Conservation (phyloP, 148 eudicot species). For the Talinum fruticosum region DNA sequence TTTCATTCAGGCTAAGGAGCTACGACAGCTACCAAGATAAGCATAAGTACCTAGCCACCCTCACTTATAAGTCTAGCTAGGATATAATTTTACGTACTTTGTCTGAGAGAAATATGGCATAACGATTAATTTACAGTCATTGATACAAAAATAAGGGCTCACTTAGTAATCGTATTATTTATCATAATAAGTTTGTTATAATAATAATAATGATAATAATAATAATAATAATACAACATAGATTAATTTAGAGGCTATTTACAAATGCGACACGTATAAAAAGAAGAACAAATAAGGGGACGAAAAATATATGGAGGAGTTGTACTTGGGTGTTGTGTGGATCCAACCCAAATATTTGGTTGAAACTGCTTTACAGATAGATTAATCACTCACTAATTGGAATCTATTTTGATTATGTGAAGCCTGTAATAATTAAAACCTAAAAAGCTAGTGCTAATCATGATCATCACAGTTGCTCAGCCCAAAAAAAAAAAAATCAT, state of each 20-base stretch:
- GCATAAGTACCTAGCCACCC: background rate
- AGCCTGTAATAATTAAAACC: background rate
- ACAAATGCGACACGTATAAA: too few species aligned
- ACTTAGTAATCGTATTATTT: too few species aligned
- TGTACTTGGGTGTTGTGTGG: background rate
- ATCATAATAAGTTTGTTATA: too few species aligned
- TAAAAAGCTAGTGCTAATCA: background rate
- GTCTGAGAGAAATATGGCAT: too few species aligned
- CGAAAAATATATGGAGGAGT: background rate
- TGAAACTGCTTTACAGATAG: conserved; percentile 3
- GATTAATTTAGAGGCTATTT: too few species aligned
- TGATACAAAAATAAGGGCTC: too few species aligned
- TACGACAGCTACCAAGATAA: background rate
- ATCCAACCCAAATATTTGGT: background rate
- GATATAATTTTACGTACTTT: too few species aligned
- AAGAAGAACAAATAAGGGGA: background rate
- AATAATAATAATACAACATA: too few species aligned
- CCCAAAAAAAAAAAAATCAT: too few species aligned
- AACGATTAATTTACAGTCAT: too few species aligned
- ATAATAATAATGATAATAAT: too few species aligned
- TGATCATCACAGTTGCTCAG: background rate
- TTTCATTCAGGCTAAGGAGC: too few species aligned
- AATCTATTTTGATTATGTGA: background rate
- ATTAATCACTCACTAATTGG: conserved; percentile 1
- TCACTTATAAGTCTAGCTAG: background rate